Evolutionary conservation across 2,329 filamentous ascomycete species (phyloP).

Genomic region (Aquanectria penicillioides): DNA sequence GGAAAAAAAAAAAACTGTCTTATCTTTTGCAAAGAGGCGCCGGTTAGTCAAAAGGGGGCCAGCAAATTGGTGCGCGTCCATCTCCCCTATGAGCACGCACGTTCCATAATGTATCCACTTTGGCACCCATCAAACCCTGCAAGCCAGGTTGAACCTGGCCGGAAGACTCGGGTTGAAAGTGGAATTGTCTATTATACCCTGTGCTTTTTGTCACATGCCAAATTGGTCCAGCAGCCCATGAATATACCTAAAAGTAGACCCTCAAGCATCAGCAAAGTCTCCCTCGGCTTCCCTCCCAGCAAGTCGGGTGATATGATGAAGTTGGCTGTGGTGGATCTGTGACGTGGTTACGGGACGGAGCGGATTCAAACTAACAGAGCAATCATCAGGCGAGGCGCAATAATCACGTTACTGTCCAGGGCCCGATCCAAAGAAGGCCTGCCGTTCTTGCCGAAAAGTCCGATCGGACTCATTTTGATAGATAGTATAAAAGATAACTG

Average conservation of each 20-base stretch:
- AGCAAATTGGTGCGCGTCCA: not conserved
- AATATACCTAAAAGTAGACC: not conserved
- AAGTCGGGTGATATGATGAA: slow-evolving; percentile 12
- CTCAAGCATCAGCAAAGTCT: not conserved
- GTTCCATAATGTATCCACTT: slow-evolving; percentile 1
- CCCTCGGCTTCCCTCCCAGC: slow-evolving; percentile 1
- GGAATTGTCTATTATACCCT: not conserved
- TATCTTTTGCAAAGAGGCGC: not conserved
- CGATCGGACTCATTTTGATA: not conserved
- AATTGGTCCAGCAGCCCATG: not conserved
- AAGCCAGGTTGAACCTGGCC: not conserved
- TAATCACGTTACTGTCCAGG: slow-evolving; percentile 14
- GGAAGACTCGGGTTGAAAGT: not conserved
- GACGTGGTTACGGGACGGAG: not conserved
- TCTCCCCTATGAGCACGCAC: not conserved
- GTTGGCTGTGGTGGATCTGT: slow-evolving; percentile 1
- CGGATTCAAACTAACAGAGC: not conserved
- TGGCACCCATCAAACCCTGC: not conserved
- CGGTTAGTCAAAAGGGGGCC: not conserved
- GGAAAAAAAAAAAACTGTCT: too few relatives aligned
- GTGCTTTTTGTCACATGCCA: not conserved
- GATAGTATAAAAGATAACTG: slow-evolving; percentile 10
- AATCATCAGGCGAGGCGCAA: slow-evolving; percentile 11
- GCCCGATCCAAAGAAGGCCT: not conserved
- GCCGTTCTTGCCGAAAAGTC: slow-evolving; percentile 20